A percentile compares a stretch with the other conserved stretches of the same genome.
Conservation (phyloP, 257 asterid species). For the Marsdenia floribunda region DNA sequence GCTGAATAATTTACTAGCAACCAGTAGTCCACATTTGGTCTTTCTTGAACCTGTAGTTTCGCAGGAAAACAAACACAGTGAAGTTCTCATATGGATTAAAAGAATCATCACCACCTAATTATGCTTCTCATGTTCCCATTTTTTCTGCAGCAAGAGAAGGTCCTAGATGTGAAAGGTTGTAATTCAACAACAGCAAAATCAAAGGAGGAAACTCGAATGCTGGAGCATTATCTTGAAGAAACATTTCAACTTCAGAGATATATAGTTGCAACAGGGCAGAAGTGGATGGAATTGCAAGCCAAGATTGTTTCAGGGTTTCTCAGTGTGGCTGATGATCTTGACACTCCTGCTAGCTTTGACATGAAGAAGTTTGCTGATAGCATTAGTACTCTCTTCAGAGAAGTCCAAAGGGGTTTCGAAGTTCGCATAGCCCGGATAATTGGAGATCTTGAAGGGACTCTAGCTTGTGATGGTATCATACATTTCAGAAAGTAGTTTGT, state of each 20-base stretch:
- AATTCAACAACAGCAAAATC: slow-evolving; percentile 46
- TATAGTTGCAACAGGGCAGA: slow-evolving; percentile 85
- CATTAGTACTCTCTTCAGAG: slow-evolving; percentile 57
- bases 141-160: slow-evolving; percentile 53
- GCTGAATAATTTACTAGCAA: neutral
- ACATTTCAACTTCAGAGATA: slow-evolving; percentile 89
- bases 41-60: neutral
- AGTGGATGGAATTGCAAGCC: slow-evolving; percentile 59
- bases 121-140: neutral
- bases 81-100: neutral
- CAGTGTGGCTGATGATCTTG: slow-evolving; percentile 37
- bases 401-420: slow-evolving; percentile 89
- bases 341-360: slow-evolving; percentile 63
- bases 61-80: neutral
- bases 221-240: slow-evolving; percentile 83
- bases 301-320: slow-evolving; percentile 61
- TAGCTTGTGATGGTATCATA: slow-evolving; percentile 76
- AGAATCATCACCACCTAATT: neutral
- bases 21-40: neutral
- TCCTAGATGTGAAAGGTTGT: slow-evolving; percentile 32
- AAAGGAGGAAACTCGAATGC: slow-evolving; percentile 58
- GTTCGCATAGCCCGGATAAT: slow-evolving; percentile 77
- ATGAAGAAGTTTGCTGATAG: slow-evolving; percentile 63
- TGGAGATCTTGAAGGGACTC: slow-evolving; percentile 80
- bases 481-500: slow-evolving; percentile 42